Base-by-base conservation (phyloP, 2,329 filamentous ascomycete species). In the Phyllosticta ampelicida region DNA sequence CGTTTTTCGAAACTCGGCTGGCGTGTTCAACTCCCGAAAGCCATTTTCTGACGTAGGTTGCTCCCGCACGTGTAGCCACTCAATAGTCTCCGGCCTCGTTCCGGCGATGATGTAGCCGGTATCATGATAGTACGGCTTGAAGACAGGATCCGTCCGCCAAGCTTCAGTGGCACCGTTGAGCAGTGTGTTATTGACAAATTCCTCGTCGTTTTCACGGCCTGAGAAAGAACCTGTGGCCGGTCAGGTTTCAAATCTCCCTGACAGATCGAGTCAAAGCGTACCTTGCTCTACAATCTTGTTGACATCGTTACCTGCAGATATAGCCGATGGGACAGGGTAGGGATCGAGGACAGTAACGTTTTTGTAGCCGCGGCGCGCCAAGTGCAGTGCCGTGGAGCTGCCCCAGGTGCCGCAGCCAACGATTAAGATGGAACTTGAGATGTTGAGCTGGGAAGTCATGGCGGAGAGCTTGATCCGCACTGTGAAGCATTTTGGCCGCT, bases 381-480 rank as follows among this genome's bases (percentile, higher is more conserved):
- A 70, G 62, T 80, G 74, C 19, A 79, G 69, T n/a, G 78, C 78
- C n/a, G 78, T 79, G 8, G 75, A 77, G 30, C 73, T 74, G 11
- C 78, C 79, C 68, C 78, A 80, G 0, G 78, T 79, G 9, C 78
- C 79, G 20, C 72, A 75, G 9, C 78, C 77, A 54, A 80, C 64
- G 44, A 80, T 75, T 20, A 79, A 65, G 48, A 72, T 66, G 30
- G 62, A 52, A 16, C 49, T 36, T 0, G 52, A 29, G 36, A 49
- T 23, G 21, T 50, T 26, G 9, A 60, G 49, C 10, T 36, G 23
- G 11, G 58, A 53, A 5, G 58, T 5, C 58, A 60, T 60, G 49
- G 48, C 20, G 29, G 10, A n/a, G 5, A 28, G 23, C 9, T 4
- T 44, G 8, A 4, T n/a, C n/a, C 13, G 13, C 36, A 13, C 36